phyloP scores from a whole-genome alignment of 768 basidiomycete genomes.

The Pisolithus orientalis region DNA sequence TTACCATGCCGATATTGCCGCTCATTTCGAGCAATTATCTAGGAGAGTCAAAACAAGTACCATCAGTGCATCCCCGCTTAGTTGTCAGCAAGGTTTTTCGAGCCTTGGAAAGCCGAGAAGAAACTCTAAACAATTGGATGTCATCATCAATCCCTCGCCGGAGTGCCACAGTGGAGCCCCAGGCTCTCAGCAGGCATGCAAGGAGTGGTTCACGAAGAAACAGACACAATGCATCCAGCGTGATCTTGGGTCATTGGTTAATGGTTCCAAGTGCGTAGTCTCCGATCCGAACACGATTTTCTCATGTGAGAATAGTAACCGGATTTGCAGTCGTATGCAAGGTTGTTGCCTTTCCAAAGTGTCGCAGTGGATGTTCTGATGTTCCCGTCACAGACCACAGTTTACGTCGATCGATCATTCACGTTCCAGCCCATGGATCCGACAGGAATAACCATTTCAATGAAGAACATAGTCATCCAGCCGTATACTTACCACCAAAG shows the following conservation, averaged over 20 bases:
- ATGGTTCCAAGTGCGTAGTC: constrained; percentile 5
- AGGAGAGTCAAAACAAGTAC: constrained; percentile 4
- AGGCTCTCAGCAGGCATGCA: constrained; percentile 3
- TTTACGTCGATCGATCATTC: too few species aligned
- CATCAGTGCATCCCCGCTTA: background rate
- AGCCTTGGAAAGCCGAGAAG: background rate
- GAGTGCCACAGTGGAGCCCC: constrained; percentile 11
- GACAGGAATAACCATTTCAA: too few species aligned
- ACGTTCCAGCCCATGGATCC: too few species aligned
- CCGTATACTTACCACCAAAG: too few species aligned
- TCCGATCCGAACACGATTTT: constrained; percentile 5
- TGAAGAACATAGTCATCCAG: too few species aligned
- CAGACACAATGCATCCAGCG: constrained; percentile 5
- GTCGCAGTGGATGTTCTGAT: background rate
- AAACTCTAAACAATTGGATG: background rate
- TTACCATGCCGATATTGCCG: background rate
- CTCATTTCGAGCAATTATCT: background rate
- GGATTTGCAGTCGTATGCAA: too few species aligned
- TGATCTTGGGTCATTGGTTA: constrained; percentile 7
- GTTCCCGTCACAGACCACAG: too few species aligned
- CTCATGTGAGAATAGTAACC: constrained; percentile 1
- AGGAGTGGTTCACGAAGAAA: constrained; percentile 8
- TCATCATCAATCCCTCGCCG: constrained; percentile 4
- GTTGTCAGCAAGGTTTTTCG: background rate
- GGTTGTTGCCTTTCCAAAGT: background rate